Percentiles rank a stretch among this genome's conserved stretches.
Evolutionary conservation across 257 asterid species (phyloP).

Genomic region (Nicotiana undulata): DNA sequence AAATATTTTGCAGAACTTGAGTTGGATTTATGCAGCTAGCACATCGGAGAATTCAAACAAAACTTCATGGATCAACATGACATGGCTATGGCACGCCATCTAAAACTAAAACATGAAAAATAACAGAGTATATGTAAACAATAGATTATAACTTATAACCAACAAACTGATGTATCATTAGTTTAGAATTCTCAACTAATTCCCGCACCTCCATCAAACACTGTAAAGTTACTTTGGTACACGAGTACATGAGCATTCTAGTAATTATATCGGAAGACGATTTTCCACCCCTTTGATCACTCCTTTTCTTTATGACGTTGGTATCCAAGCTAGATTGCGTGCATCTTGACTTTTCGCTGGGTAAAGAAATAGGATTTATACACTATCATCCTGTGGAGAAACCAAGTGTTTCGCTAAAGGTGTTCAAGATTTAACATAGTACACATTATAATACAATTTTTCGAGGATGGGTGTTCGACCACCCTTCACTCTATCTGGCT

Average conservation of each 20-base stretch:
- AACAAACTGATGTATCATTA: not conserved
- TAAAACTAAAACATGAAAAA: not conserved
- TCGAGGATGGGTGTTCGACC: too few relatives aligned
- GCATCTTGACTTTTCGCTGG: too few relatives aligned
- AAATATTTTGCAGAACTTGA: not conserved
- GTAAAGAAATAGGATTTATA: too few relatives aligned
- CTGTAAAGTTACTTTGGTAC: not conserved
- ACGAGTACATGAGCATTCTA: not conserved
- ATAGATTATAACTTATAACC: not conserved
- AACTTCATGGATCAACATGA: not conserved
- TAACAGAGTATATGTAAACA: not conserved
- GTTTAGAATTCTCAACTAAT: not conserved
- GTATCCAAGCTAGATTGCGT: too few relatives aligned
- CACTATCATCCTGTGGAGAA: too few relatives aligned
- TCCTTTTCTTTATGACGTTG: too few relatives aligned
- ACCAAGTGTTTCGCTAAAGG: too few relatives aligned
- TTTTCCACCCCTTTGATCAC: not conserved
- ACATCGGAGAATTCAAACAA: not conserved
- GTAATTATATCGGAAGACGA: not conserved
- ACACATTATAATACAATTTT: too few relatives aligned
- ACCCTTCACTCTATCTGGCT: too few relatives aligned
- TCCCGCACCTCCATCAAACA: not conserved
- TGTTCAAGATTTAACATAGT: too few relatives aligned
- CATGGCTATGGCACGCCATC: not conserved
- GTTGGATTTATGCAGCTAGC: not conserved